These are phyloP conservation scores for Aspergillus affinis DNA, from an alignment of 495 filamentous ascomycete species.

Conservation along the genomic window DNA sequence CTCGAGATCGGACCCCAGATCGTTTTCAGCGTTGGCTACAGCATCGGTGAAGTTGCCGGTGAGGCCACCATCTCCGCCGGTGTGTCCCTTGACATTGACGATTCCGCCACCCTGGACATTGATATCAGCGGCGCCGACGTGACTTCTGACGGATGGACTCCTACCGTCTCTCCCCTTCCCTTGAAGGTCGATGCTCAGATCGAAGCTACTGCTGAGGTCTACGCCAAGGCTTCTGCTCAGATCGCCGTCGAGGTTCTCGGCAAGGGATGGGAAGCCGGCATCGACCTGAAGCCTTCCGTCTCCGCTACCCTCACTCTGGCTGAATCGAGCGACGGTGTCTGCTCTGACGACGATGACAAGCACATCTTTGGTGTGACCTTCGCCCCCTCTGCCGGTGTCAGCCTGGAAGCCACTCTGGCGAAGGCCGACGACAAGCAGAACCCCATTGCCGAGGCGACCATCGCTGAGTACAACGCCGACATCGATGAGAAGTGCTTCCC, in stretches of 20 bases:
- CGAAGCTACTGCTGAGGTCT: slow-evolving; percentile 21
- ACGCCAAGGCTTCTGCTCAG: slow-evolving; percentile 27
- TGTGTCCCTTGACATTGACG: slow-evolving; percentile 20
- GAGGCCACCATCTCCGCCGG: slow-evolving; percentile 28
- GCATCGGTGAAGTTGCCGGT: slow-evolving; percentile 27
- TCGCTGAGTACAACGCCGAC: slow-evolving; percentile 4
- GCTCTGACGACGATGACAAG: slow-evolving; percentile 8
- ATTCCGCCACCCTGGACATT: slow-evolving; percentile 31
- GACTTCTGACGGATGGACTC: slow-evolving; percentile 32
- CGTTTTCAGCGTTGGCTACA: slow-evolving; percentile 28
- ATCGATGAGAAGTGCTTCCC: neutral
- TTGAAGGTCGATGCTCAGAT: slow-evolving; percentile 30
- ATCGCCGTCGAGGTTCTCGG: slow-evolving; percentile 29
- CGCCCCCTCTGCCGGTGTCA: slow-evolving; percentile 19
- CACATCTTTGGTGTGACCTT: slow-evolving; percentile 20
- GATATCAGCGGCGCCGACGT: slow-evolving; percentile 28
- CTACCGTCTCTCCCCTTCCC: slow-evolving; percentile 20
- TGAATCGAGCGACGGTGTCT: slow-evolving; percentile 18
- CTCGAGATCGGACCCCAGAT: slow-evolving; percentile 37
- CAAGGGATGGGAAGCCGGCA: slow-evolving; percentile 34
- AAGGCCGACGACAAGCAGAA: slow-evolving; percentile 12
- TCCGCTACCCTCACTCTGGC: slow-evolving; percentile 25
- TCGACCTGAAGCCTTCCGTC: slow-evolving; percentile 33
- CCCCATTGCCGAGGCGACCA: slow-evolving; percentile 12
- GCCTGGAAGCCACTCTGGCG: slow-evolving; percentile 15